Evolutionary conservation across 331 rosid genomes (phyloP).

Genomic region (Telfairia occidentalis): DNA sequence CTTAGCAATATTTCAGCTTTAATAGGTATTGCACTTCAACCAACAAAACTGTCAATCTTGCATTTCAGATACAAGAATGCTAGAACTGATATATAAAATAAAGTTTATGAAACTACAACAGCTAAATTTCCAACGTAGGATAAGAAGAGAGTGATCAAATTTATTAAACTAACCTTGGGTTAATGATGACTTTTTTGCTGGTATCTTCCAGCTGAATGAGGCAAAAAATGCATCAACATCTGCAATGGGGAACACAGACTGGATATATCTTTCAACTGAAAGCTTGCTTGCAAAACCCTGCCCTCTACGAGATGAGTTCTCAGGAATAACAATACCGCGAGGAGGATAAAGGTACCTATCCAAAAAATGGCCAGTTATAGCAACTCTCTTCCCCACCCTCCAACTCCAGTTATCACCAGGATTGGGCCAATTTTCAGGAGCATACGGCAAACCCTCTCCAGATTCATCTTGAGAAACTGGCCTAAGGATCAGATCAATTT

Average conservation of each 20-base stretch:
- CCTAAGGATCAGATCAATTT: slow-evolving; percentile 16
- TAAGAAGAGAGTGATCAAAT: background rate
- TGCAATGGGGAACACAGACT: slow-evolving; percentile 26
- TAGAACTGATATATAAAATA: background rate
- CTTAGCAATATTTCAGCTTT: background rate
- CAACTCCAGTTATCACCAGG: slow-evolving; percentile 68
- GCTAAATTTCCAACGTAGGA: background rate
- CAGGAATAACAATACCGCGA: slow-evolving; percentile 15
- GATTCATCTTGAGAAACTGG: slow-evolving; percentile 33
- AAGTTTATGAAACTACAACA: background rate
- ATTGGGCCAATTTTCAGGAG: slow-evolving; percentile 63
- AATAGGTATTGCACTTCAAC: background rate
- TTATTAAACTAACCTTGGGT: slow-evolving; percentile 27
- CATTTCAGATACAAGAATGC: background rate
- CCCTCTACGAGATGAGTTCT: slow-evolving; percentile 6
- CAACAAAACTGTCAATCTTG: background rate
- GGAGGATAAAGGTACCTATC: slow-evolving; percentile 81
- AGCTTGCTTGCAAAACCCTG: slow-evolving; percentile 64
- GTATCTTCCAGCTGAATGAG: slow-evolving; percentile 74
- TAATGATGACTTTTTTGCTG: slow-evolving; percentile 24
- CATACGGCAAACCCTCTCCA: slow-evolving; percentile 70
- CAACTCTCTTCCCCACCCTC: slow-evolving; percentile 53
- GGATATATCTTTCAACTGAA: slow-evolving; percentile 49
- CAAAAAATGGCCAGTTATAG: slow-evolving; percentile 36
- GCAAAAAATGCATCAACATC: slow-evolving; percentile 44